Evolutionary conservation across 192 early-diverging fungal genomes (phyloP).

Genomic region (Coemansia sp.): DNA sequence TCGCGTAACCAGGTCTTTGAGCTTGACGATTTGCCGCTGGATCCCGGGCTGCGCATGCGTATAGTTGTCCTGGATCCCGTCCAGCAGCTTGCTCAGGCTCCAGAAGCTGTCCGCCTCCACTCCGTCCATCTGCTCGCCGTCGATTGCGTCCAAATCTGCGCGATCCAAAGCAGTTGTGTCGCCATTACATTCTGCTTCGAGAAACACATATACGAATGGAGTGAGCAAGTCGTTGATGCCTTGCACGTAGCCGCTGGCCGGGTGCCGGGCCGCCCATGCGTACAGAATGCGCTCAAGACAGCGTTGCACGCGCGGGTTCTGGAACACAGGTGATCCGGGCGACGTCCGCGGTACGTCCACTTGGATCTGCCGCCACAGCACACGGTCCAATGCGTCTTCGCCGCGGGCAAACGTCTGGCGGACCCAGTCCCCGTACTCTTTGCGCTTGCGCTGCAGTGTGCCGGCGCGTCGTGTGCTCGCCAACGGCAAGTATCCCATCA

Average conservation of each 20-base stretch:
- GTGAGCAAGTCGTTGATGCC: constrained; percentile 98
- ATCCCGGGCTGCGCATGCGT: constrained; percentile 97
- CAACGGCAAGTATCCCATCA: constrained; percentile 90
- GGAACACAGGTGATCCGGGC: constrained; percentile 83
- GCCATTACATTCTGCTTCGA: constrained; percentile 39
- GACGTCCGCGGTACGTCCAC: constrained; percentile 94
- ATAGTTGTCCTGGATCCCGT: constrained; percentile 99
- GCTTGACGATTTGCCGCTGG: constrained; percentile 80
- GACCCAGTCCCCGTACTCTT: constrained; percentile 89
- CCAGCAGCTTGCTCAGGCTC: constrained; percentile 92
- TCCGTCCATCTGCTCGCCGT: constrained; percentile 58
- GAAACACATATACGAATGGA: constrained; percentile 93
- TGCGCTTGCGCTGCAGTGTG: constrained; percentile 84
- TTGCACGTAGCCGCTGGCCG: constrained; percentile 98
- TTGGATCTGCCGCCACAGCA: constrained; percentile 93
- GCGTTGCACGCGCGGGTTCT: constrained; percentile 76
- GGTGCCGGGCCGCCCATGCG: constrained; percentile 96
- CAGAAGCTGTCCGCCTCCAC: constrained; percentile 97
- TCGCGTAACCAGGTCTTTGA: constrained; percentile 88
- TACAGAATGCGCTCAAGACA: constrained; percentile 91
- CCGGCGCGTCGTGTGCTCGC: constrained; percentile 80
- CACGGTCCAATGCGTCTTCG: constrained; percentile 74
- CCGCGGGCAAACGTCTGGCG: constrained; percentile 80
- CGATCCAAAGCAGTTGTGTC: too few relatives aligned
- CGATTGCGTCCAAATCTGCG: constrained; percentile 18